Evolutionary conservation across 768 basidiomycete species (phyloP).

Genomic region (Xerocomellus amylosporus): DNA sequence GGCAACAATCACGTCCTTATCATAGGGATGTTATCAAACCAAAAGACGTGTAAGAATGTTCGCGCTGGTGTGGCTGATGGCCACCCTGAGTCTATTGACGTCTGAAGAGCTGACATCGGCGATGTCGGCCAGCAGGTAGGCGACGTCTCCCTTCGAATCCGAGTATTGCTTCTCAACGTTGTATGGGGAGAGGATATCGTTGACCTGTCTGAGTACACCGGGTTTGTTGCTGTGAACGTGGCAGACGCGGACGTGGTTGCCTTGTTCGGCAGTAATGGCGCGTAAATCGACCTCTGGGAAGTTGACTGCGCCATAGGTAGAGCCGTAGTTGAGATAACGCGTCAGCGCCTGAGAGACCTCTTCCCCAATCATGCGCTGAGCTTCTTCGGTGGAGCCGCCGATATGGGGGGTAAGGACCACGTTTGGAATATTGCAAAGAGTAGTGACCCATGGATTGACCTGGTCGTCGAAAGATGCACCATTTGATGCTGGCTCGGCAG

Average conservation of each 20-base stretch:
- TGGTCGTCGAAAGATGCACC: slow-evolving; percentile 87
- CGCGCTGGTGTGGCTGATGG: slow-evolving; percentile 73
- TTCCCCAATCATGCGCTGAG: slow-evolving; percentile 94
- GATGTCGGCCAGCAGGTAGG: slow-evolving; percentile 97
- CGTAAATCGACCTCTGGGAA: slow-evolving; percentile 98
- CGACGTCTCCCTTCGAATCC: slow-evolving; percentile 91
- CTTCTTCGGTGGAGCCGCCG: slow-evolving; percentile 98
- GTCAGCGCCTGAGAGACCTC: slow-evolving; percentile 85
- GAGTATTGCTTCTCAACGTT: slow-evolving; percentile 99
- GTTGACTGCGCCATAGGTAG: slow-evolving; percentile 91
- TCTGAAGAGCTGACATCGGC: slow-evolving; percentile 82
- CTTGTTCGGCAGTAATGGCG: slow-evolving; percentile 82
- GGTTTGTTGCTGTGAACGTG: slow-evolving; percentile 95
- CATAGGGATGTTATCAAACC: slow-evolving; percentile 38
- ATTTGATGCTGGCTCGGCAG: slow-evolving; percentile 88
- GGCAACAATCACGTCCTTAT: slow-evolving; percentile 25
- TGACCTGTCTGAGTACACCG: slow-evolving; percentile 92
- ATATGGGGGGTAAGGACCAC: slow-evolving; percentile 98
- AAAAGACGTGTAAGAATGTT: slow-evolving; percentile 91
- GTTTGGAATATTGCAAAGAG: slow-evolving; percentile 76
- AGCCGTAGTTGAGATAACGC: slow-evolving; percentile 90
- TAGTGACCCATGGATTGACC: slow-evolving; percentile 79
- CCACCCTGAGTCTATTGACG: slow-evolving; percentile 71
- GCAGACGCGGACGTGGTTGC: slow-evolving; percentile 82
- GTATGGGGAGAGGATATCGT: slow-evolving; percentile 89